Evolutionary conservation across 208 protist species (phyloP).

Genomic region (Blastocrithidia nonstop): DNA sequence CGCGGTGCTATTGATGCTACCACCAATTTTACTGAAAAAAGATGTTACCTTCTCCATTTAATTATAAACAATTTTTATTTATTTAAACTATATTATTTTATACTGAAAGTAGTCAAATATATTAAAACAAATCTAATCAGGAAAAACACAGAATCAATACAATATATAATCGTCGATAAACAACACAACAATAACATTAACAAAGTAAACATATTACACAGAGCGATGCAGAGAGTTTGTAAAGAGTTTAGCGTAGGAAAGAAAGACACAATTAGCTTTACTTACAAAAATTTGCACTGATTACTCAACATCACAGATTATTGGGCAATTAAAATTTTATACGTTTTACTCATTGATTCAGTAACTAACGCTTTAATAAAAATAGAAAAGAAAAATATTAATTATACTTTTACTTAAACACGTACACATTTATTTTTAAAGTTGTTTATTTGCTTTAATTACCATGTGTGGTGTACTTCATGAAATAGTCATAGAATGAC

Average conservation of each 20-base stretch:
- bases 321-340: too few species aligned
- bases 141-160: neutral
- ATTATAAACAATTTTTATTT: neutral
- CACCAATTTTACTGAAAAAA: constrained; percentile 15
- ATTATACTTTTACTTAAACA: neutral
- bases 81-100: neutral
- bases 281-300: neutral
- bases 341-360: too few species aligned
- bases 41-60: constrained; percentile 29
- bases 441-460: constrained; percentile 10
- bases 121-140: neutral
- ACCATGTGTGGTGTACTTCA: constrained; percentile 55
- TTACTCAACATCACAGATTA: too few species aligned
- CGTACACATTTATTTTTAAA: neutral
- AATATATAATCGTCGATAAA: too few species aligned
- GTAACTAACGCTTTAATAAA: too few species aligned
- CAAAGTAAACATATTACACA: too few species aligned
- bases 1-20: too few species aligned
- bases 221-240: too few species aligned
- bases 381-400: too few species aligned
- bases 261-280: too few species aligned
- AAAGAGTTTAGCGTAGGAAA: too few species aligned
- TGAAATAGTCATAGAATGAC: constrained; percentile 62
- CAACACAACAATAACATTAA: too few species aligned
- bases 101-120: neutral